Base-by-base conservation (phyloP, 306 rosid species). In the Heteromeles arbutifolia region DNA sequence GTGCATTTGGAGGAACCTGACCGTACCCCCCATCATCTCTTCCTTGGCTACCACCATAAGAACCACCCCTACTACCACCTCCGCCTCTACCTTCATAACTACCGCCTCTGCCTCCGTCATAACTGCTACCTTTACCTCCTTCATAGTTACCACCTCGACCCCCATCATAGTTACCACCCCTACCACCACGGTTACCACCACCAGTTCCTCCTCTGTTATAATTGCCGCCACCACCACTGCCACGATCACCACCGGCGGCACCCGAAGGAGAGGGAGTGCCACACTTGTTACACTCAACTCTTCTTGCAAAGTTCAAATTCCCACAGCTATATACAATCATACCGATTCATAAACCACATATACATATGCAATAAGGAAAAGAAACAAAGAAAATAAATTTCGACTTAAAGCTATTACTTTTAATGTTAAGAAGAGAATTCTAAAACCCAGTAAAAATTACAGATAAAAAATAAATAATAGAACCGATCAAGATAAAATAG, bases 211-310 rank as follows among this genome's bases (percentile, higher is more conserved):
- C 88, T 62, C 88, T 73, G 15, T 74, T 82, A 77, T 82, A 81
- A 25, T 88, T 74, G 2, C 85, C 83, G 0, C 86, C 73, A 3
- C 88, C 82, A 3, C 88, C 86, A 14, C 87, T 56, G 48, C 63
- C 29, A 4, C 80, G 80, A 4, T 85, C 86, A 45, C 77, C 95
- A 19, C 79, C 86, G 62, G 68, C 86, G 57, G 68, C 84, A 58
- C 92, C 91, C 34, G 87, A 72, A 43, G 98, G 98, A 65, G 92
- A 80, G 41, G 98, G 99, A 56, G 99, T 54, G 53, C 97, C 96
- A 29, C 99, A 96, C 87, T 96, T 96, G 85, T 96, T 96, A 84
- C 99, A 96, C 85, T 96, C 99, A 58, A 74, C 82, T 82, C 99
- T 89, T 86, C 98, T 96, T 15, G 97, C 97, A 84, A 96, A 96